Percentiles rank a stretch among this genome's conserved stretches.
These are phyloP conservation scores for Saccharum hybrid DNA, from an alignment of 202 grass and related monocot species.

Conservation along the genomic window DNA sequence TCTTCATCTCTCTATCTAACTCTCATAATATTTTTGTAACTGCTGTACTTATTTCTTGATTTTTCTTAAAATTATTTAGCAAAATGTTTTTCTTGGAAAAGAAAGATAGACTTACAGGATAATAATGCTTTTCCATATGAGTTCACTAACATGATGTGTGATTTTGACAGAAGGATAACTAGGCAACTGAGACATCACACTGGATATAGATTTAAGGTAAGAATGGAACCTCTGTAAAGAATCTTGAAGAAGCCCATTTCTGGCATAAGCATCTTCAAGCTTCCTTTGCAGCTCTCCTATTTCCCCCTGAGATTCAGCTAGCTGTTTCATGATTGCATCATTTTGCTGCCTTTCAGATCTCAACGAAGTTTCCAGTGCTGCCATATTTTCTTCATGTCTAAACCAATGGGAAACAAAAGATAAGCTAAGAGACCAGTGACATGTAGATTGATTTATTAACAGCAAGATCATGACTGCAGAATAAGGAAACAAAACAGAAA, in stretches of 20 bases:
- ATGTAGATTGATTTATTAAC: conserved; percentile 40
- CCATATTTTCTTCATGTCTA: conserved; percentile 67
- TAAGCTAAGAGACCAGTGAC: conserved; percentile 12
- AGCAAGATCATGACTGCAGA: conserved; percentile 25
- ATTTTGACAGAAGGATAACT: conserved; percentile 38
- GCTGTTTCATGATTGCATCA: conserved; percentile 60
- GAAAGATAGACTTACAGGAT: conserved; percentile 14
- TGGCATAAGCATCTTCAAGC: conserved; percentile 57
- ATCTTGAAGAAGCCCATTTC: conserved; percentile 66
- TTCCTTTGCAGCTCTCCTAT: conserved; percentile 58
- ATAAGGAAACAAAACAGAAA: conserved; percentile 32
- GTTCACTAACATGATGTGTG: conserved; percentile 20
- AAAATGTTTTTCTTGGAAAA: conserved; percentile 30
- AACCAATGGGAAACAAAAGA: conserved; percentile 47
- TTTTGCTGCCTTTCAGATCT: conserved; percentile 60
- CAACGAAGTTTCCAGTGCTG: conserved; percentile 57
- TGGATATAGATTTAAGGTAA: conserved; percentile 41
- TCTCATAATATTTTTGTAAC: conserved; percentile 18
- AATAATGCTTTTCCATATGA: conserved; percentile 10
- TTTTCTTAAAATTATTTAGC: conserved; percentile 8
- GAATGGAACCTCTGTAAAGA: conserved; percentile 68
- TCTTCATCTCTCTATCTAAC: conserved; percentile 20
- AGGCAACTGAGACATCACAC: conserved; percentile 20
- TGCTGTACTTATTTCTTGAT: conserved; percentile 23
- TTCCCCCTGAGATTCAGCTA: conserved; percentile 52